Conservation (phyloP, 2,329 filamentous ascomycete species). For the Diaporthe aspalathi region DNA sequence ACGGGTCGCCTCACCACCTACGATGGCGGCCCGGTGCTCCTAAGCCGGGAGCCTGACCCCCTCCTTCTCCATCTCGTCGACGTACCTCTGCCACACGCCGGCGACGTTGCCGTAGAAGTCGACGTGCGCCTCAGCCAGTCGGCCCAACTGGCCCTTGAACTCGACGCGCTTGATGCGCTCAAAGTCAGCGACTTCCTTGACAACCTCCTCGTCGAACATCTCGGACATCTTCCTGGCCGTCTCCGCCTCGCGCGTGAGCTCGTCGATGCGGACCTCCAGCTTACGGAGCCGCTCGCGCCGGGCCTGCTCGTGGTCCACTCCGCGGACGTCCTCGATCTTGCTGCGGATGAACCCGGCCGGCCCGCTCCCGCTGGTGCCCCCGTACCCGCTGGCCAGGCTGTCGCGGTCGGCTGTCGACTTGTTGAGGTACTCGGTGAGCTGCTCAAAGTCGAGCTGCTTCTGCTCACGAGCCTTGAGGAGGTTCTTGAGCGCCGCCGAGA, state of each 20-base stretch:
- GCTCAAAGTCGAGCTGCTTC: constrained; percentile 98
- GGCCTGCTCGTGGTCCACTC: constrained; percentile 94
- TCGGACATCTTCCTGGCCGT: constrained; percentile 87
- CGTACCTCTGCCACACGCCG: constrained; percentile 88
- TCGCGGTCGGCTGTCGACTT: constrained; percentile 91
- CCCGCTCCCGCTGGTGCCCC: constrained; percentile 58
- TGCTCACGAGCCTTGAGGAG: constrained; percentile 94
- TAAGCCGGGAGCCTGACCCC: constrained; percentile 48
- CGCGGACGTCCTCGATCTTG: constrained; percentile 96
- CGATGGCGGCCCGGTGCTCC: constrained; percentile 4
- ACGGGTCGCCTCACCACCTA: background rate
- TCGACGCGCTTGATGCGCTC: constrained; percentile 96
- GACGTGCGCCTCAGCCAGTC: constrained; percentile 85
- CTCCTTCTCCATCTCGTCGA: constrained; percentile 87
- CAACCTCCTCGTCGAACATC: constrained; percentile 95
- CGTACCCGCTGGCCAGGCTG: constrained; percentile 73
- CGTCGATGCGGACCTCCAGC: constrained; percentile 91
- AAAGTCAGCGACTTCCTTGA: constrained; percentile 92
- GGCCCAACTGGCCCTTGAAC: constrained; percentile 87
- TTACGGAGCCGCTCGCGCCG: constrained; percentile 88
- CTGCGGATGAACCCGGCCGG: constrained; percentile 88
- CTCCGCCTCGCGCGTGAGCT: constrained; percentile 90
- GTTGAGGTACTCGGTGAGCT: constrained; percentile 93
- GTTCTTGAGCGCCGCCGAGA: constrained; percentile 86
- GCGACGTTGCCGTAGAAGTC: constrained; percentile 85